Conservation (phyloP, 2,329 filamentous ascomycete genomes). For the Fusarium buharicum region DNA sequence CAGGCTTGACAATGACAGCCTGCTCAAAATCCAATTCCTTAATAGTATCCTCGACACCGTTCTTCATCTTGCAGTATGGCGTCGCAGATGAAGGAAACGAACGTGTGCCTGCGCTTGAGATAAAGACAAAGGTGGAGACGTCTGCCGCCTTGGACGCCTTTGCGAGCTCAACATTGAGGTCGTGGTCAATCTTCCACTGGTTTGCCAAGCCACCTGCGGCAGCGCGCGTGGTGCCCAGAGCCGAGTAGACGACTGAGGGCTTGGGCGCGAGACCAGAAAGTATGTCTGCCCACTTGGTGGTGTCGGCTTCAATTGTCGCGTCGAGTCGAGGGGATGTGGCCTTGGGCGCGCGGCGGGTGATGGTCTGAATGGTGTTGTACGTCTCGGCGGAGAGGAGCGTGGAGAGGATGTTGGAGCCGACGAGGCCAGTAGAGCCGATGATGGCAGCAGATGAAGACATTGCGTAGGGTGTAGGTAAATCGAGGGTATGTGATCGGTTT, state of each 20-base stretch:
- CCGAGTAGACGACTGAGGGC: constrained; percentile 76
- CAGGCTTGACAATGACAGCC: constrained; percentile 78
- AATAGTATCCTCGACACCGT: constrained; percentile 83
- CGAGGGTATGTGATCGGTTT: not conserved
- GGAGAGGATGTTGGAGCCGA: constrained; percentile 78
- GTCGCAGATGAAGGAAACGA: constrained; percentile 55
- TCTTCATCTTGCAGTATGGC: constrained; percentile 78
- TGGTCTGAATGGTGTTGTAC: constrained; percentile 68
- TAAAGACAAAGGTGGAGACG: constrained; percentile 78
- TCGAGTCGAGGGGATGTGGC: constrained; percentile 68
- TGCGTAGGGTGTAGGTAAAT: constrained; percentile 2
- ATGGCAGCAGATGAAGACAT: constrained; percentile 59
- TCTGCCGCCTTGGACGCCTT: constrained; percentile 78
- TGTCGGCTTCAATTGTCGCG: constrained; percentile 71
- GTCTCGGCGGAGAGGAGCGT: constrained; percentile 66
- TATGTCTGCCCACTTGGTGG: constrained; percentile 71
- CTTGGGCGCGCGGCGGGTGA: constrained; percentile 72
- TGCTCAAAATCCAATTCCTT: constrained; percentile 78
- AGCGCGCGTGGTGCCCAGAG: constrained; percentile 81
- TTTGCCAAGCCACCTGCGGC: constrained; percentile 79
- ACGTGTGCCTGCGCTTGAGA: constrained; percentile 68
- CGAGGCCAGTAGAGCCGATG: constrained; percentile 73
- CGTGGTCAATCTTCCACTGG: constrained; percentile 89
- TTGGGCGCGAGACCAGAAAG: constrained; percentile 65
- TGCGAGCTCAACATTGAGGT: constrained; percentile 83